Evolutionary conservation across 2,329 filamentous ascomycete genomes (phyloP).

Genomic region (Emergomyces pasteurianus): DNA sequence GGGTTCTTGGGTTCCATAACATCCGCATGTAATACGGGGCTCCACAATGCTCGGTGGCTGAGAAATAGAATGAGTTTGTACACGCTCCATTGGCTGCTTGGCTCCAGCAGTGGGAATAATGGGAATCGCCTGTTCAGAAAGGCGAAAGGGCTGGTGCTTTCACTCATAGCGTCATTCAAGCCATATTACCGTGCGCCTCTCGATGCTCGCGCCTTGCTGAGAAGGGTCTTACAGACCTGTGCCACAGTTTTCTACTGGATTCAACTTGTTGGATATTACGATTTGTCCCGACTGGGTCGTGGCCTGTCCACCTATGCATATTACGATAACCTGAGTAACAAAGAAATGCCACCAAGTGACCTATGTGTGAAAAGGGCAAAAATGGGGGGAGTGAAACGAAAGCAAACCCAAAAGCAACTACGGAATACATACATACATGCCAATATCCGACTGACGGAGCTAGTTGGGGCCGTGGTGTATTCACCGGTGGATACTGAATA

Average conservation of each 20-base stretch:
- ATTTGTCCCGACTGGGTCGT: not conserved
- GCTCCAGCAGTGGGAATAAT: not conserved
- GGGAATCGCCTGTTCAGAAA: not conserved
- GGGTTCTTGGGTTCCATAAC: not conserved
- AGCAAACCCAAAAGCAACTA: not conserved
- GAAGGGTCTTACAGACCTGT: not conserved
- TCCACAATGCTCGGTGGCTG: not conserved
- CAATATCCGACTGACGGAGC: not conserved
- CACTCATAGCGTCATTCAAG: not conserved
- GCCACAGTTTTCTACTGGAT: not conserved
- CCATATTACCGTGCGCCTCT: not conserved
- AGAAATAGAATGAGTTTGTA: not conserved
- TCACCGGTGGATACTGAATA: not conserved
- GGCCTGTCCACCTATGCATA: not conserved
- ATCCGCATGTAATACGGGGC: conserved; percentile 1
- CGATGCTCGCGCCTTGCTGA: not conserved
- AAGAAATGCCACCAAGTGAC: not conserved
- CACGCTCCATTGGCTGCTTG: not conserved
- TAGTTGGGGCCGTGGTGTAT: not conserved
- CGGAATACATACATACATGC: too few relatives aligned
- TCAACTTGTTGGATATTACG: not conserved
- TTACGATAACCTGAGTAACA: not conserved
- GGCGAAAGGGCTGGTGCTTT: not conserved
- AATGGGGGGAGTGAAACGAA: not conserved
- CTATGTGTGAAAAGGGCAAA: not conserved